Percentiles rank a stretch among this genome's conserved stretches.
Conservation (phyloP, 768 basidiomycete species). For the Rhodotorula kratochvilovae region DNA sequence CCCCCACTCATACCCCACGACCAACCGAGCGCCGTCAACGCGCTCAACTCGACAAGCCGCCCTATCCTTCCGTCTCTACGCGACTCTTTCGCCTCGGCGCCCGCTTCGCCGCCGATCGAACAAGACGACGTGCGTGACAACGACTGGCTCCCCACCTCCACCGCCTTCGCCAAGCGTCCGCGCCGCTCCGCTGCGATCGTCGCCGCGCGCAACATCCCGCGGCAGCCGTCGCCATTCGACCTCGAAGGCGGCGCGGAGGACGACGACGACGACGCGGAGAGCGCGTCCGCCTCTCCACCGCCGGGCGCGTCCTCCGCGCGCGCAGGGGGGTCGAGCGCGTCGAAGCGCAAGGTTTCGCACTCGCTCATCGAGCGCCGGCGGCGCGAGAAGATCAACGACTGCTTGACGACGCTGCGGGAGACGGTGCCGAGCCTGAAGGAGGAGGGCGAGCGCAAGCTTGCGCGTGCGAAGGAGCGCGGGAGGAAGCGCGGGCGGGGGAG, state of each 20-base stretch:
- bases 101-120: neutral
- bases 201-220: conserved; percentile 17
- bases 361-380: conserved; percentile 90
- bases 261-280: neutral
- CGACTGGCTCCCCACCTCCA: neutral
- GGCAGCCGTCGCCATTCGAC: conserved; percentile 22
- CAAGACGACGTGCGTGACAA: neutral
- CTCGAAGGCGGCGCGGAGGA: conserved; percentile 3
- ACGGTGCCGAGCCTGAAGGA: conserved; percentile 59
- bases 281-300: neutral
- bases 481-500: conserved; percentile 24
- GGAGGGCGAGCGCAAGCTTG: conserved; percentile 31
- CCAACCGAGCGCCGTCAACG: neutral
- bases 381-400: conserved; percentile 92
- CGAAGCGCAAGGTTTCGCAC: conserved; percentile 86
- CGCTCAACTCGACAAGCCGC: neutral
- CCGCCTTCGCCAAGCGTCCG: neutral
- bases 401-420: conserved; percentile 67
- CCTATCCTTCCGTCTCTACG: neutral
- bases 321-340: conserved; percentile 34
- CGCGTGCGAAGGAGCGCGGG: conserved; percentile 32
- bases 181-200: conserved; percentile 25
- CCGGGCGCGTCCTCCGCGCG: neutral
- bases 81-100: neutral
- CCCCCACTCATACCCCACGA: conserved; percentile 9